These are phyloP conservation scores for Malassezia furfur DNA, from an alignment of 1,284 basidiomycete genomes.

Conservation along the genomic window DNA sequence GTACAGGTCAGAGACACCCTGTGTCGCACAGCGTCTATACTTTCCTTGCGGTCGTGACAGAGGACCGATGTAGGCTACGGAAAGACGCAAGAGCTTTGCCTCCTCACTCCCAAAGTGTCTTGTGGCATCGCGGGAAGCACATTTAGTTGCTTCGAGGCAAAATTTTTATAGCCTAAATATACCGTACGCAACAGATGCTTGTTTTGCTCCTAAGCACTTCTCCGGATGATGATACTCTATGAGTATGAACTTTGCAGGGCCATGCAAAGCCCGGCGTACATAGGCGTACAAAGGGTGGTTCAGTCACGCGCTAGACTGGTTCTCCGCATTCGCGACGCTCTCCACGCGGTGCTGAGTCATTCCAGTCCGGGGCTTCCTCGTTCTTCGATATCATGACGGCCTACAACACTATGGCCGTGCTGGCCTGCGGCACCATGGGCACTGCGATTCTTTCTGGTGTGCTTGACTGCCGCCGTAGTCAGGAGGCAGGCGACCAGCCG, in stretches of 20 bases:
- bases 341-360: slow-evolving; percentile 1
- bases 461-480: slow-evolving; percentile 50
- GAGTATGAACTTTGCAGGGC: too few species aligned
- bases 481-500: slow-evolving; percentile 4
- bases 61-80: slow-evolving; percentile 13
- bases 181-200: too few species aligned
- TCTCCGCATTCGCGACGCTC: background rate
- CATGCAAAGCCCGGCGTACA: too few species aligned
- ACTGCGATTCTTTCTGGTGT: slow-evolving; percentile 87
- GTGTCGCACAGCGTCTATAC: slow-evolving; percentile 5
- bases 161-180: background rate
- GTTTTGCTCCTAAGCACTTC: too few species aligned
- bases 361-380: background rate
- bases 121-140: background rate
- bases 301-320: background rate
- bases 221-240: too few species aligned
- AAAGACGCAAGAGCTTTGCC: slow-evolving; percentile 12
- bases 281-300: too few species aligned
- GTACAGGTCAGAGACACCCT: too few species aligned
- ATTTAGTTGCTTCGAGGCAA: background rate
- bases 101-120: background rate
- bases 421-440: slow-evolving; percentile 89
- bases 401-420: slow-evolving; percentile 37
- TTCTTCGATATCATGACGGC: slow-evolving; percentile 13
- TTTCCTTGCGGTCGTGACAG: slow-evolving; percentile 9